A percentile compares a stretch with the other conserved stretches of the same genome.
These are phyloP conservation scores for Tetracentron sinense DNA, from an alignment of 164 flowering plant genomes.

Conservation along the genomic window DNA sequence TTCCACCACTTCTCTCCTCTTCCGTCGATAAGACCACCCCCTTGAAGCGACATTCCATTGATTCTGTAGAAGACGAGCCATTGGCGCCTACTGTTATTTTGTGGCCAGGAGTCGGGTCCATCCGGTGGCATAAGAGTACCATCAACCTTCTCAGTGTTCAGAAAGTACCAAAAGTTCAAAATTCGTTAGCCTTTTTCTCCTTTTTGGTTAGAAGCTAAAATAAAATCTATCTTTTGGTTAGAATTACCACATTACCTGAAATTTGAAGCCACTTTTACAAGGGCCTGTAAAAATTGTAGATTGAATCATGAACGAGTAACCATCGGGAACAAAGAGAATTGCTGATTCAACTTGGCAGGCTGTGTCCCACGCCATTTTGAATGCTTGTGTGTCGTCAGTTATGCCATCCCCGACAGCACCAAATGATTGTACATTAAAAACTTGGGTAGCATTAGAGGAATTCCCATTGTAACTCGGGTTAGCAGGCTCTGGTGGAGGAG, in stretches of 20 bases:
- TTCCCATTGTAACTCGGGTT: constrained; percentile 7
- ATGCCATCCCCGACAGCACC: constrained; percentile 91
- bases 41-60: constrained; percentile 48
- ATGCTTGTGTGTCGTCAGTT: constrained; percentile 77
- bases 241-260: constrained; percentile 58
- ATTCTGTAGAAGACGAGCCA: constrained; percentile 69
- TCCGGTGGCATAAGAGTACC: constrained; percentile 66
- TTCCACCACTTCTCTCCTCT: constrained; percentile 87
- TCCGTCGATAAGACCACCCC: constrained; percentile 65
- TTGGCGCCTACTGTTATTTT: constrained; percentile 38
- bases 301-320: constrained; percentile 68
- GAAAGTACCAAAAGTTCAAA: no score
- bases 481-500: constrained; percentile 32
- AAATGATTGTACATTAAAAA: constrained; percentile 56
- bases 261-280: constrained; percentile 46
- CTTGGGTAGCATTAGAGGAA: constrained; percentile 10
- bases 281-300: constrained; percentile 88
- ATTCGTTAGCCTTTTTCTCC: background rate
- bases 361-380: constrained; percentile 79
- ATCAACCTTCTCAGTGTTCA: constrained; percentile 43
- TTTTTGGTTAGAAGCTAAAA: background rate
- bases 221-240: background rate
- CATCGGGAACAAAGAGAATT: constrained; percentile 53
- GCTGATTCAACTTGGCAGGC: constrained; percentile 59
- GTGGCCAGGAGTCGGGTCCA: constrained; percentile 70